Percentiles rank a stretch among this genome's conserved stretches.
Evolutionary conservation across 768 basidiomycete species (phyloP).

Genomic region (Russula emetica): DNA sequence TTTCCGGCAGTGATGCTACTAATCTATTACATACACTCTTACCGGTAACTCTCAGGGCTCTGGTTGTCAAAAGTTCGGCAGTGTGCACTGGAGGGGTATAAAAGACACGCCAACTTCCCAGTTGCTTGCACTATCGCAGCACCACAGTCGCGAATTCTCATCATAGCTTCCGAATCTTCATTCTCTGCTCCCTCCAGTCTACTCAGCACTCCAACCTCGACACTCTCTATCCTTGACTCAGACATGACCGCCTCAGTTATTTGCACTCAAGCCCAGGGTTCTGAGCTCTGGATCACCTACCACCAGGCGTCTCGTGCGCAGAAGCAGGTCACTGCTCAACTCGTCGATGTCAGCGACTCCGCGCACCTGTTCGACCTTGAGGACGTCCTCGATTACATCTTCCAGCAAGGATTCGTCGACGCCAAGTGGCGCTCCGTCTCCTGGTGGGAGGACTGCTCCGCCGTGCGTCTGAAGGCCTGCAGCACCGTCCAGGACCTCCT

Average conservation of each 20-base stretch:
- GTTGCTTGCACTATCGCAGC: slow-evolving; percentile 1
- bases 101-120: background rate
- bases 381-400: slow-evolving; percentile 45
- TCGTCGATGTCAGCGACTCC: slow-evolving; percentile 45
- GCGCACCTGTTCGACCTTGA: slow-evolving; percentile 43
- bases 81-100: background rate
- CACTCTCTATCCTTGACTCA: background rate
- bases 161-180: background rate
- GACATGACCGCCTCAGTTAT: slow-evolving; percentile 1
- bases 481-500: slow-evolving; percentile 37
- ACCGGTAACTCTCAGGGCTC: background rate
- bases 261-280: background rate
- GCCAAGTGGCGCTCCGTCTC: slow-evolving; percentile 40
- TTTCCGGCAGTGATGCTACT: background rate
- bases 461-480: slow-evolving; percentile 37
- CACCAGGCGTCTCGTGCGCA: slow-evolving; percentile 44
- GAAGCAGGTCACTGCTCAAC: slow-evolving; percentile 43
- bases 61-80: background rate
- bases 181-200: background rate
- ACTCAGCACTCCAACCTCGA: slow-evolving; percentile 2
- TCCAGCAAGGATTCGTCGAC: slow-evolving; percentile 46
- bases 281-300: slow-evolving; percentile 47
- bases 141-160: background rate
- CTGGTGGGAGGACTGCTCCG: slow-evolving; percentile 45
- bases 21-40: background rate